Evolutionary conservation across 208 protist species (phyloP), one percentile per base, ranked within the genome.

Genomic region (Jaenimonas drosophilae): DNA sequence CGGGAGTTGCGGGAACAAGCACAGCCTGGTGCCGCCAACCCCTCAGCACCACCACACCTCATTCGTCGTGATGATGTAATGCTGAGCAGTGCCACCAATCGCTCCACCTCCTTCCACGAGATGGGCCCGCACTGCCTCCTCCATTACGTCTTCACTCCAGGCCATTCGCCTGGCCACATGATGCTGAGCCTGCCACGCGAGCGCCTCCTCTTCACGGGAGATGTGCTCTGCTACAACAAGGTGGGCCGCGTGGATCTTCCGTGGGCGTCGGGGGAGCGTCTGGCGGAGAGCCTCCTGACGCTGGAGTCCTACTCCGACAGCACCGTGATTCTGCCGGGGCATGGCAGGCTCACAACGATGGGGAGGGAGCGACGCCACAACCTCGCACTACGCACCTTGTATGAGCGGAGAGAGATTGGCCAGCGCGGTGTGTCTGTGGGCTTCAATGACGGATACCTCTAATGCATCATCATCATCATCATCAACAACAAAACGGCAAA

Each of bases 141-240:
- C 31, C 73, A 85, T 41, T 91, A 94, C 68, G 66, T 91, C 49
- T 88, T 82, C 62, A 89, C 81, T 19, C 86, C 86, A 1, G 86
- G 86, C 4, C 86, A 94, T 64, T 88, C 81, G 3, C 80, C 76
- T 0, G 86, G 86, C 14, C 86, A 94, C 70, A 91, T 87, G 78
- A 85, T 91, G 86, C 63, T 94, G 28, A 74, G 76, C 36, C 62
- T 89, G 9, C 80, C 81, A 19, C 76, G 66, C 4, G 81, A 94
- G 54, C 67, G 64, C 12, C 69, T 94, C 3, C 76, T 94, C 49
- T 94, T 94, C 56, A 84, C 69, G 1, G 86, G 86, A 0, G 86
- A 94, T 43, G 23, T 88, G 3, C 70, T 94, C n/a, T 91, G 70
- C 31, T 86, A 85, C 64, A 86, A 88, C 58, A 44, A 66, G 25